Percentiles rank a stretch among this genome's conserved stretches.
Evolutionary conservation across 1,284 basidiomycete species (phyloP).

Genomic region (Ceratobasidium sp.): DNA sequence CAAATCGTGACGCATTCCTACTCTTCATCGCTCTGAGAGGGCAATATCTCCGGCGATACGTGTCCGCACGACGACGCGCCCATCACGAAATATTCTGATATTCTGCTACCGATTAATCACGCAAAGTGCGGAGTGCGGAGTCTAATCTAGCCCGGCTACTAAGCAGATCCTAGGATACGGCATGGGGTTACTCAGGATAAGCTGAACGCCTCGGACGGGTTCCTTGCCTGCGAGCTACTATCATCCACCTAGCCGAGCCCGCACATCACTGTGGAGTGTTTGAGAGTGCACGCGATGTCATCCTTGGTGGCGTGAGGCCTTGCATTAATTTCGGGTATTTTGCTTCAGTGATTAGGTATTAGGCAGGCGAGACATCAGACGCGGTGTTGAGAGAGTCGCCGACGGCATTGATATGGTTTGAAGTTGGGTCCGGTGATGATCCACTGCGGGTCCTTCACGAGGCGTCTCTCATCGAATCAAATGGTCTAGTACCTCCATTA

Average conservation of each 20-base stretch:
- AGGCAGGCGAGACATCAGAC: constrained; percentile 24
- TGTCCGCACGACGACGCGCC: constrained; percentile 6
- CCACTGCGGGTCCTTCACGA: constrained; percentile 8
- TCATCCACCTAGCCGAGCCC: constrained; percentile 24
- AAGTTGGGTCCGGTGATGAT: background rate
- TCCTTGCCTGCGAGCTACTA: constrained; percentile 39
- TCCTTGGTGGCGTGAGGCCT: background rate
- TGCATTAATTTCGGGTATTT: background rate
- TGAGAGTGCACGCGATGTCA: constrained; percentile 2
- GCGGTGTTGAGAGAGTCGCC: constrained; percentile 13
- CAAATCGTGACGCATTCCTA: background rate
- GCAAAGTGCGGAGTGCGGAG: constrained; percentile 35
- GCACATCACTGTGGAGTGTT: constrained; percentile 34
- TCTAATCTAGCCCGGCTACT: constrained; percentile 34
- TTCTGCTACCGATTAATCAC: constrained; percentile 13
- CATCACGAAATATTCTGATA: constrained; percentile 4
- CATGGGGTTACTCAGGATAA: constrained; percentile 24
- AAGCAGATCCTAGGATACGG: constrained; percentile 27
- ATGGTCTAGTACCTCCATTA: constrained; percentile 32
- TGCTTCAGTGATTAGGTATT: constrained; percentile 14
- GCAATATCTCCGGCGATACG: background rate
- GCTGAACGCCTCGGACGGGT: constrained; percentile 21
- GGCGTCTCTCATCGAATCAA: constrained; percentile 9
- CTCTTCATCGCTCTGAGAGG: background rate
- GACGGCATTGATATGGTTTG: constrained; percentile 34